Percentiles rank a stretch among this genome's conserved stretches.
phyloP scores from a whole-genome alignment of 352 stramenopile species.

The Pythium periplocum region DNA sequence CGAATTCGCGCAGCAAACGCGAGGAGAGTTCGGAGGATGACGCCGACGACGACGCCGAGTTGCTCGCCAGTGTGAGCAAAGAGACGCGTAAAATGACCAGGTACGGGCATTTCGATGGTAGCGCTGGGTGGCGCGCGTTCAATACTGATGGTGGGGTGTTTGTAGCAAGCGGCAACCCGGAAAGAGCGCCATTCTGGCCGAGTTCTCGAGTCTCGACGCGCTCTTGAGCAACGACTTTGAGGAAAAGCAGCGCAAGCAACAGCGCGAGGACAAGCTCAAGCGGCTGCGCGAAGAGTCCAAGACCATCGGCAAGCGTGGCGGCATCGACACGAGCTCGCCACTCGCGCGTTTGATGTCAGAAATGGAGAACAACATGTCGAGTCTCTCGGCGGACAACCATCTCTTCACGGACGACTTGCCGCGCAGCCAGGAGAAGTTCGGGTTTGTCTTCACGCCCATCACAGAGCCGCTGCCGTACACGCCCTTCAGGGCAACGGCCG shows the following conservation, averaged over 20 bases:
- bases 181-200: slow-evolving; percentile 32
- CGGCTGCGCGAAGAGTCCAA: slow-evolving; percentile 50
- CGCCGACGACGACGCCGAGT: slow-evolving; percentile 1
- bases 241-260: slow-evolving; percentile 53
- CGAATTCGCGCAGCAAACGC: slow-evolving; percentile 1
- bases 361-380: slow-evolving; percentile 70
- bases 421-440: slow-evolving; percentile 57
- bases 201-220: slow-evolving; percentile 76
- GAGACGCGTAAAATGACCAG: slow-evolving; percentile 33
- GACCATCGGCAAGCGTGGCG: slow-evolving; percentile 9
- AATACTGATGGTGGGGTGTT: neutral
- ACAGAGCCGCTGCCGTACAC: slow-evolving; percentile 40
- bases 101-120: slow-evolving; percentile 7
- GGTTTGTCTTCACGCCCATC: slow-evolving; percentile 34
- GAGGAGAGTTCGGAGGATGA: slow-evolving; percentile 2
- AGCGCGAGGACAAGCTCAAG: slow-evolving; percentile 48
- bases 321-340: slow-evolving; percentile 20
- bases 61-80: slow-evolving; percentile 36
- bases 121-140: neutral
- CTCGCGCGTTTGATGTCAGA: slow-evolving; percentile 59
- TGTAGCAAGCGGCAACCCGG: slow-evolving; percentile 22
- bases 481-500: slow-evolving; percentile 50
- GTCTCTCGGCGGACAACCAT: slow-evolving; percentile 55
- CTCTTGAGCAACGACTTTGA: slow-evolving; percentile 56
- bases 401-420: slow-evolving; percentile 41